A percentile compares a stretch with the other conserved stretches of the same genome.
Evolutionary conservation across 202 grass and related monocot genomes (phyloP).

Genomic region (Schoenoplectus tabernaemontani): DNA sequence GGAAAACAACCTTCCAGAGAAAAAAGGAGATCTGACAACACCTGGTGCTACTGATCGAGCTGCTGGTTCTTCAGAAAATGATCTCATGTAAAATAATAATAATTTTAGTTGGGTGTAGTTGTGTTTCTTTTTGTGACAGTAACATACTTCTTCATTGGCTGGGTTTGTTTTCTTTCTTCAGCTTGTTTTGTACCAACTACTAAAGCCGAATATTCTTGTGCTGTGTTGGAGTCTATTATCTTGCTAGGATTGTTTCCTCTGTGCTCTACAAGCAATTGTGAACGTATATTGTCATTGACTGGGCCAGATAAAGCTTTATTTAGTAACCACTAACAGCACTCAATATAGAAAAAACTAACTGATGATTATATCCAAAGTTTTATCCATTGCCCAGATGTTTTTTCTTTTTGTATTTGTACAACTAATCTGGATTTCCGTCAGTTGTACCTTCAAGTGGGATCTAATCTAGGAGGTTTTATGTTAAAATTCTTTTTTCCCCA

Average conservation of each 20-base stretch:
- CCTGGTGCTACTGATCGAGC: neutral
- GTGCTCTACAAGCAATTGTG: neutral
- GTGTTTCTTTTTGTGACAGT: neutral
- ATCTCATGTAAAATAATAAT: neutral
- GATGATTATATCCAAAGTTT: neutral
- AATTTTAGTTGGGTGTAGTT: neutral
- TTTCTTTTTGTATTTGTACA: neutral
- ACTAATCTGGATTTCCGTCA: neutral
- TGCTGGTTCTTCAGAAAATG: neutral
- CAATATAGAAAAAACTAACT: conserved; percentile 1
- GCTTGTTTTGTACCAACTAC: neutral
- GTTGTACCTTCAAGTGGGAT: neutral
- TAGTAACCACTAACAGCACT: neutral
- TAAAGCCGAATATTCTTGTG: neutral
- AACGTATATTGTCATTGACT: neutral
- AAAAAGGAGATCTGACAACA: neutral
- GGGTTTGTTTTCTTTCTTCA: neutral
- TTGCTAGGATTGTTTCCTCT: neutral
- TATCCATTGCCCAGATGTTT: neutral
- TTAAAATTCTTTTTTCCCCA: neutral
- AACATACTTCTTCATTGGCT: neutral
- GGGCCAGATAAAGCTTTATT: neutral
- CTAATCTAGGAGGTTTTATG: neutral
- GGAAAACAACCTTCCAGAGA: neutral
- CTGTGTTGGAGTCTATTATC: neutral